A percentile compares a stretch with the other conserved stretches of the same genome.
Evolutionary conservation across 2,329 filamentous ascomycete species (phyloP).

Genomic region (Trichoderma guizhouense): DNA sequence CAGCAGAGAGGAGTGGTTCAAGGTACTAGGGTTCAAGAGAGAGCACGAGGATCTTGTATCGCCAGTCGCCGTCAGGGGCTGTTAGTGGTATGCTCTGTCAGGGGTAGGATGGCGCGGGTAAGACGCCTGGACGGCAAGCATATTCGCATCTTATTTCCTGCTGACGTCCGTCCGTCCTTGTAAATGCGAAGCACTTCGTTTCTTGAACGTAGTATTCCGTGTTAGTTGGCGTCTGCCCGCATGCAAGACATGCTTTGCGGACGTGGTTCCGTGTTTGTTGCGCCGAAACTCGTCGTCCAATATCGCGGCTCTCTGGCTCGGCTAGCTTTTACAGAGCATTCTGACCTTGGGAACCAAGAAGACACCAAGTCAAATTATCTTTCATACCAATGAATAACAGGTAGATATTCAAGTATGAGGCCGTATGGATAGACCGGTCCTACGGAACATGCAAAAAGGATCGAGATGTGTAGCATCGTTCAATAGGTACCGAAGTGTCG

Average conservation of each 20-base stretch:
- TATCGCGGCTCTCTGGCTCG: neutral
- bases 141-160: conserved; percentile 4
- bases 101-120: neutral
- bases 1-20: neutral
- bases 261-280: neutral
- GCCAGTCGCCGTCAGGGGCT: neutral
- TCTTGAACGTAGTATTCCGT: neutral
- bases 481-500: neutral
- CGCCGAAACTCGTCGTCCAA: neutral
- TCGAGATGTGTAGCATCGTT: neutral
- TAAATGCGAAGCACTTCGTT: neutral
- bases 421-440: neutral
- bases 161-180: neutral
- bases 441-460: neutral
- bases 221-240: neutral
- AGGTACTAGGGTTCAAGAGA: neutral
- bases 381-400: neutral
- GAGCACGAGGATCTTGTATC: neutral
- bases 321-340: neutral
- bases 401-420: neutral
- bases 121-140: neutral
- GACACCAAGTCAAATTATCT: neutral
- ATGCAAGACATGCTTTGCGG: neutral
- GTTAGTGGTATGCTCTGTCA: neutral
- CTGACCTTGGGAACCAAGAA: neutral